phyloP scores from a whole-genome alignment of 768 basidiomycete genomes.

The Clavaria fumosa region DNA sequence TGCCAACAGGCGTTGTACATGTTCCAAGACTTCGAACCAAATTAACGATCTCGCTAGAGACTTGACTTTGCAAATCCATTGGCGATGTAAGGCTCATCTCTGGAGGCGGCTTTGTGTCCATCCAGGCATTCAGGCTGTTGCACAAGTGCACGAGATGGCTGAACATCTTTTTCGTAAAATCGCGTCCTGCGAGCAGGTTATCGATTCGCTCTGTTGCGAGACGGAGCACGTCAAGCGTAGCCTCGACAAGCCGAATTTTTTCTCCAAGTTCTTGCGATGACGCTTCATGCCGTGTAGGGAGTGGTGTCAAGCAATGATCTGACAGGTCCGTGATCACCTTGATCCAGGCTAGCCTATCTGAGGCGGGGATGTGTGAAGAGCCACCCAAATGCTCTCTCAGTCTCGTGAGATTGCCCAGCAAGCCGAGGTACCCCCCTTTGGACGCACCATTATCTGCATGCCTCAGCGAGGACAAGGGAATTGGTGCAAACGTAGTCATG shows the following conservation, averaged over 20 bases:
- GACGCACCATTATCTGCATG: no score
- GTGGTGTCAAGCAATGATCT: conserved; percentile 35
- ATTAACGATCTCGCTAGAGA: conserved; percentile 26
- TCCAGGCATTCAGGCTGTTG: conserved; percentile 42
- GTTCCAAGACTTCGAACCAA: conserved; percentile 35
- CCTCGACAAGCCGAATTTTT: conserved; percentile 37
- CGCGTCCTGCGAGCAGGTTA: conserved; percentile 30
- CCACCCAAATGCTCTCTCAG: conserved; percentile 22
- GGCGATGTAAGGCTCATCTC: no score
- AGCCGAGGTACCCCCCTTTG: conserved; percentile 31
- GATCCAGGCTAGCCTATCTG: conserved; percentile 31
- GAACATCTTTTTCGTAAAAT: conserved; percentile 34
- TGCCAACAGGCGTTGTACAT: conserved; percentile 17
- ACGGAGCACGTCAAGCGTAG: conserved; percentile 38
- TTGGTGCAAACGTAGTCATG: no score
- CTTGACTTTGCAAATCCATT: no score
- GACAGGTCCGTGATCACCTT: conserved; percentile 35
- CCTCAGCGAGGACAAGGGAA: no score
- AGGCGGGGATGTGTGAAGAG: conserved; percentile 15
- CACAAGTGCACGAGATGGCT: conserved; percentile 38
- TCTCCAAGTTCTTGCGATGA: conserved; percentile 42
- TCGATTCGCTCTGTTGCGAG: conserved; percentile 34
- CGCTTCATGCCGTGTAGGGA: conserved; percentile 36
- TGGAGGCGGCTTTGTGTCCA: conserved; percentile 32
- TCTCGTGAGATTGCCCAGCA: conserved; percentile 26